These are phyloP conservation scores for Fusarium udum DNA, from an alignment of 2,329 filamentous ascomycete genomes.

Conservation along the genomic window DNA sequence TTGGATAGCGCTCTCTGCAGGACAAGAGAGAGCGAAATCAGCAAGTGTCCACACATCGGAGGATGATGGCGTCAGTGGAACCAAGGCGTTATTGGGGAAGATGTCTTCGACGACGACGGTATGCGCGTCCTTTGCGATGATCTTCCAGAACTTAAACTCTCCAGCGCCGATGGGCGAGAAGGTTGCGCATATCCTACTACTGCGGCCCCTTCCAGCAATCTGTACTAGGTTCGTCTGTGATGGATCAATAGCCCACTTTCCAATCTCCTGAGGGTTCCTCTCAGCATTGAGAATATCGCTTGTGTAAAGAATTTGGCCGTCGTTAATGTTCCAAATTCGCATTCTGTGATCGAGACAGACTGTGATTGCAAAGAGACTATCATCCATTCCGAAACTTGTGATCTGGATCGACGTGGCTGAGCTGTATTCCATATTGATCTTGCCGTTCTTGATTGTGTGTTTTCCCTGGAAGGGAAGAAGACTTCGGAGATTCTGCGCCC, in stretches of 20 bases:
- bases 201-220: slow-evolving; percentile 68
- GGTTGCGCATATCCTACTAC: slow-evolving; percentile 72
- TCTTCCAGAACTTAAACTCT: slow-evolving; percentile 92
- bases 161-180: slow-evolving; percentile 89
- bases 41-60: slow-evolving; percentile 83
- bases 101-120: slow-evolving; percentile 74
- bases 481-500: slow-evolving; percentile 72
- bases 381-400: slow-evolving; percentile 60
- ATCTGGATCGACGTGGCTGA: slow-evolving; percentile 72
- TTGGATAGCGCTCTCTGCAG: slow-evolving; percentile 63
- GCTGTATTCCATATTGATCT: slow-evolving; percentile 71
- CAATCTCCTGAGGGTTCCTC: slow-evolving; percentile 71
- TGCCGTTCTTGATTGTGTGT: slow-evolving; percentile 71
- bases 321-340: slow-evolving; percentile 88
- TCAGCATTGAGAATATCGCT: slow-evolving; percentile 80
- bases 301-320: slow-evolving; percentile 78
- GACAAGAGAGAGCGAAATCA: slow-evolving; percentile 73
- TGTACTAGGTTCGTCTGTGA: slow-evolving; percentile 80
- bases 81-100: slow-evolving; percentile 67
- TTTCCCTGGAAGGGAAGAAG: slow-evolving; percentile 73
- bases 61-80: slow-evolving; percentile 74
- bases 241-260: slow-evolving; percentile 82
- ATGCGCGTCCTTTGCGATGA: slow-evolving; percentile 72
- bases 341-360: slow-evolving; percentile 89
- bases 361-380: slow-evolving; percentile 72